Base-by-base conservation (phyloP, 31 red algal genomes). In the Porphyra umbilicalis region DNA sequence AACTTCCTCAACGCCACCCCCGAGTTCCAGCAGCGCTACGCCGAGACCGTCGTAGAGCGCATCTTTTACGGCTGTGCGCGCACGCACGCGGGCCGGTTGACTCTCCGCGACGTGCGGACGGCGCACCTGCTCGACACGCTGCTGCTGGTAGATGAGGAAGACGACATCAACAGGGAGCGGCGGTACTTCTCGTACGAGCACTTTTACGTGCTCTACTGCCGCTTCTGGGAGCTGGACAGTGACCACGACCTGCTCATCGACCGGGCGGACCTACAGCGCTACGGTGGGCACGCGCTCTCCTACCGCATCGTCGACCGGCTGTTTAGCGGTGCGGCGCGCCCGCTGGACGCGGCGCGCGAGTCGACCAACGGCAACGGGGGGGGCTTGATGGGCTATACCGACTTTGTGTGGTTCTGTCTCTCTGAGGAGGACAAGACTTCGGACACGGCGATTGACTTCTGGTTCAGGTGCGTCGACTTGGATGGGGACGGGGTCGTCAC, bases 201-300 rank as follows among this genome's bases (percentile, higher is more conserved):
- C 81, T 99, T 99, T 86, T 99, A 99, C 80, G 97, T 99, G 77
- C 86, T 99, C 10, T 99, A 96, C 82, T 99, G 97, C 86, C 90
- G 97, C 35, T 99, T 99, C 88, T 99, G 97, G 97, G 97, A 99
- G 85, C 77, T 99, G 16, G 97, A 99, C 82, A 87, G 90, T 0
- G 92, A 99, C 82, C 97, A 96, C 82, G 97, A 99, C 83, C 76
- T 96, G 36, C 86, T 92, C 80, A 93, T 99, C 81, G 91, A 95
- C 75, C 84, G 88, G 57, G 97, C 96, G 77, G 97, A 99, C 81
- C 86, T 99, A 81, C 84, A 96, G 82, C 91, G 91, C 77, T 99
- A 99, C 78, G 90, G 84, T 29, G 87, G 88, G 37, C 96, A 99
- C 80, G 89, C 93, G 25, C 81, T 99, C 36, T 94, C 93, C 33